These are phyloP conservation scores for Ophiostoma novo-ulmi DNA, from an alignment of 2,329 filamentous ascomycete species.

Conservation along the genomic window DNA sequence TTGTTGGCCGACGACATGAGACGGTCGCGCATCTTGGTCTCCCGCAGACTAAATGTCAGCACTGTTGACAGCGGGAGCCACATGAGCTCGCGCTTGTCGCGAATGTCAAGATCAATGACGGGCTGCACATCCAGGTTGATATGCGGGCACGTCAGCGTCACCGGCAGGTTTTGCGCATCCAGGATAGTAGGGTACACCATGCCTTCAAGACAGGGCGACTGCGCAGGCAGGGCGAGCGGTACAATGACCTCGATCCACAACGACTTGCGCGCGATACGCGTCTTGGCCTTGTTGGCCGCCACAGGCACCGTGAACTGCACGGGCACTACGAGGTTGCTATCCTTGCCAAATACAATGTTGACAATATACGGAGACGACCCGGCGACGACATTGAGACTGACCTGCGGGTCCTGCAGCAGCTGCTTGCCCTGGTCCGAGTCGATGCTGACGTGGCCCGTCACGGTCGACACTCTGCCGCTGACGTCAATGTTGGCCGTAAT, in stretches of 20 bases:
- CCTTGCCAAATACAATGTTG: background rate
- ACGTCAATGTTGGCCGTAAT: background rate
- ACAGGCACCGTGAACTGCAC: slow-evolving; percentile 42
- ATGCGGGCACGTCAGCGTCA: slow-evolving; percentile 38
- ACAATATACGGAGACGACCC: background rate
- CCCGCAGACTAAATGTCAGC: slow-evolving; percentile 40
- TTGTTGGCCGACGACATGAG: slow-evolving; percentile 14
- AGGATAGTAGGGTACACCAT: slow-evolving; percentile 39
- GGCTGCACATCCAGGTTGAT: slow-evolving; percentile 44
- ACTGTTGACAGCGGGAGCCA: slow-evolving; percentile 29
- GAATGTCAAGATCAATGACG: slow-evolving; percentile 37
- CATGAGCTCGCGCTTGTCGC: slow-evolving; percentile 26
- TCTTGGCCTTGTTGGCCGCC: slow-evolving; percentile 34
- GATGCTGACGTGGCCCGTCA: slow-evolving; percentile 5
- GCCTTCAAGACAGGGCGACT: slow-evolving; percentile 29
- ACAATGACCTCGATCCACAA: slow-evolving; percentile 44
- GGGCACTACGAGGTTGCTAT: slow-evolving; percentile 32
- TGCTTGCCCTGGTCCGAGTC: slow-evolving; percentile 6
- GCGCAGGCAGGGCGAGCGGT: slow-evolving; percentile 32
- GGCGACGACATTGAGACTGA: slow-evolving; percentile 39
- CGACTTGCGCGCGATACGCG: slow-evolving; percentile 42
- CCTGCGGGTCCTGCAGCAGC: slow-evolving; percentile 21
- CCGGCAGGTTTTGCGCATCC: slow-evolving; percentile 32
- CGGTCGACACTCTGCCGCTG: background rate
- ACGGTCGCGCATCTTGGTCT: slow-evolving; percentile 34